Conservation (phyloP, 2,329 filamentous ascomycete genomes). For the Xylariaceae sp. region DNA sequence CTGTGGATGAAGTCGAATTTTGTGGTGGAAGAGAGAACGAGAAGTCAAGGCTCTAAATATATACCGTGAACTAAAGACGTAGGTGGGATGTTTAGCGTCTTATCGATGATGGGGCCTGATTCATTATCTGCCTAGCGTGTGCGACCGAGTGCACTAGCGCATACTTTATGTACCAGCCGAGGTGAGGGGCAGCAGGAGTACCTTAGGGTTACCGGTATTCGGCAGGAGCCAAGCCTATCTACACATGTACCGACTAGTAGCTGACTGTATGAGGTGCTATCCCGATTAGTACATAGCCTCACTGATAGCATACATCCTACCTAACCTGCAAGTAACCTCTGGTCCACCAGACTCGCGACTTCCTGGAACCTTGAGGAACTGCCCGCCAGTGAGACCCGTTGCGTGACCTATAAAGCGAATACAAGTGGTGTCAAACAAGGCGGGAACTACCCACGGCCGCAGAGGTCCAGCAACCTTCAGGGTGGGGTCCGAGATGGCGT, state of each 20-base stretch:
- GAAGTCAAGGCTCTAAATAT: not conserved
- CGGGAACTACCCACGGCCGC: not conserved
- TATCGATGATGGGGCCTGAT: slow-evolving; percentile 4
- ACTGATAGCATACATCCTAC: not conserved
- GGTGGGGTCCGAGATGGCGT: too few species aligned
- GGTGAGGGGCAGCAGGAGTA: slow-evolving; percentile 11
- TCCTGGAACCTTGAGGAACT: not conserved
- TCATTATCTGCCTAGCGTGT: slow-evolving; percentile 1
- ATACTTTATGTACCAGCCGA: not conserved
- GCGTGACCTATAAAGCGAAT: not conserved
- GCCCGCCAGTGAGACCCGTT: not conserved
- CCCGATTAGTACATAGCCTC: not conserved
- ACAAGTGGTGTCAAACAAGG: not conserved
- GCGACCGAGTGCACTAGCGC: not conserved
- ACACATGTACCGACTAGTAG: not conserved
- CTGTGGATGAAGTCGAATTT: slow-evolving; percentile 1
- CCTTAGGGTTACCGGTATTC: not conserved
- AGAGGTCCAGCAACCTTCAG: too few species aligned
- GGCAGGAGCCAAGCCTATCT: not conserved
- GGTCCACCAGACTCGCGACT: not conserved
- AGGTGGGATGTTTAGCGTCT: slow-evolving; percentile 29
- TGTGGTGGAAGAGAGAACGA: slow-evolving; percentile 11
- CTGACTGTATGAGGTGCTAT: not conserved
- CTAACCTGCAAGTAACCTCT: not conserved
- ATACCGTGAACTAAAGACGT: slow-evolving; percentile 5